Conservation (phyloP, 2,329 filamentous ascomycete species). For the Pseudogymnoascus verrucosus region DNA sequence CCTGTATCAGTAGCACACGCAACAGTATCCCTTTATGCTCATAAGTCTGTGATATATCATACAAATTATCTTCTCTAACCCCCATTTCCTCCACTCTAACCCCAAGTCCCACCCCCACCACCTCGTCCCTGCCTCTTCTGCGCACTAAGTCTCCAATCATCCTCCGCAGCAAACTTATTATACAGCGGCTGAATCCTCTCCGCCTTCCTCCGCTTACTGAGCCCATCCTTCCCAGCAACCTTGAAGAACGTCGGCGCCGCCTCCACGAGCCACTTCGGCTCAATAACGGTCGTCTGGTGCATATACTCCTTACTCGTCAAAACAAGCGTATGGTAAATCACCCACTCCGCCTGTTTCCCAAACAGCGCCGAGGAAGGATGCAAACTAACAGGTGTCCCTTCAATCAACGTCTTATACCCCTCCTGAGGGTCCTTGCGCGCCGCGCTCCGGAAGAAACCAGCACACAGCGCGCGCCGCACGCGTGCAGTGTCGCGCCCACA, state of each 20-base stretch:
- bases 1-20: constrained; percentile 3
- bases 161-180: constrained; percentile 84
- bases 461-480: constrained; percentile 81
- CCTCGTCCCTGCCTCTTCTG: constrained; percentile 79
- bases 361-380: constrained; percentile 89
- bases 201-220: constrained; percentile 87
- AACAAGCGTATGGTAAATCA: constrained; percentile 86
- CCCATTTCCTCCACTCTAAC: constrained; percentile 34
- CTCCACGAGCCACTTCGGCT: constrained; percentile 90
- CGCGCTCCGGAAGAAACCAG: constrained; percentile 91
- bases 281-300: constrained; percentile 87
- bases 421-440: constrained; percentile 93
- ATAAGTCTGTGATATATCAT: constrained; percentile 1
- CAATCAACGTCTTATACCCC: constrained; percentile 94
- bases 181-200: constrained; percentile 94
- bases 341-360: constrained; percentile 92
- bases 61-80: background rate
- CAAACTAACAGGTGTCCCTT: constrained; percentile 89
- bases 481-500: constrained; percentile 83
- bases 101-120: constrained; percentile 91
- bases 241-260: constrained; percentile 99
- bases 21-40: background rate
- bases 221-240: constrained; percentile 75
- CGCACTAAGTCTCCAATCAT: constrained; percentile 89
- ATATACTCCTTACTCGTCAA: constrained; percentile 97